These are phyloP conservation scores for Hygrocybe coccinea DNA, from an alignment of 768 basidiomycete species.

Conservation along the genomic window DNA sequence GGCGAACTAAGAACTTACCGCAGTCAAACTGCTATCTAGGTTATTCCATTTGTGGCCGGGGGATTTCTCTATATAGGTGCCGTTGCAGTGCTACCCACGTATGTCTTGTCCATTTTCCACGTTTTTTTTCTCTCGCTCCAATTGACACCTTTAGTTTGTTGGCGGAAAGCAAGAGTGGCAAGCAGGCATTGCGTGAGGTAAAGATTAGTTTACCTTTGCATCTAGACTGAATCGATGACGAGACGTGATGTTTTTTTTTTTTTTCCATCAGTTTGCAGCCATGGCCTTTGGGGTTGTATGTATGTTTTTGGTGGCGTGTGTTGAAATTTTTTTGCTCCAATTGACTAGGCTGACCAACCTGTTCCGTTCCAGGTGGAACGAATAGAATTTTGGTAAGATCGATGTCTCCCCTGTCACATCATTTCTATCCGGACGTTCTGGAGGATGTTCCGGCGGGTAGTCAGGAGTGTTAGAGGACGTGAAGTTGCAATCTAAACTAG, in stretches of 20 bases:
- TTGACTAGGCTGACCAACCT: neutral
- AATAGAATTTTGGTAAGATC: constrained; percentile 39
- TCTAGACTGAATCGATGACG: neutral
- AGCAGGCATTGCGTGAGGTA: constrained; percentile 89
- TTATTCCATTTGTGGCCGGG: constrained; percentile 85
- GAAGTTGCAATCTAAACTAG: too few species aligned
- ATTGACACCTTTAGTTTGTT: constrained; percentile 51
- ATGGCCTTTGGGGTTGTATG: constrained; percentile 88
- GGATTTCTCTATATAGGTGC: constrained; percentile 93
- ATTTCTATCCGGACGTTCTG: neutral
- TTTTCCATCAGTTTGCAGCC: constrained; percentile 66
- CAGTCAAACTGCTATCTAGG: constrained; percentile 38
- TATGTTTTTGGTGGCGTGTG: constrained; percentile 92
- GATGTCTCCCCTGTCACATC: too few species aligned
- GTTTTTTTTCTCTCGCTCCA: constrained; percentile 5
- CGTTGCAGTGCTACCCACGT: constrained; percentile 88
- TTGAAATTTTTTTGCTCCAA: constrained; percentile 13
- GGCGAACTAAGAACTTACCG: too few species aligned
- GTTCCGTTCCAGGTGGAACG: constrained; percentile 59
- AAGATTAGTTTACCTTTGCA: constrained; percentile 17
- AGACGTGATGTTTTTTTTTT: constrained; percentile 13
- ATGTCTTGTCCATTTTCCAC: constrained; percentile 29
- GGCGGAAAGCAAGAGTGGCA: constrained; percentile 81
- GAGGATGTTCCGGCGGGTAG: neutral
- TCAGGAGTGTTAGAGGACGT: neutral